Evolutionary conservation across 345 rosid genomes (phyloP).

Genomic region (Eucalyptus camaldulensis): DNA sequence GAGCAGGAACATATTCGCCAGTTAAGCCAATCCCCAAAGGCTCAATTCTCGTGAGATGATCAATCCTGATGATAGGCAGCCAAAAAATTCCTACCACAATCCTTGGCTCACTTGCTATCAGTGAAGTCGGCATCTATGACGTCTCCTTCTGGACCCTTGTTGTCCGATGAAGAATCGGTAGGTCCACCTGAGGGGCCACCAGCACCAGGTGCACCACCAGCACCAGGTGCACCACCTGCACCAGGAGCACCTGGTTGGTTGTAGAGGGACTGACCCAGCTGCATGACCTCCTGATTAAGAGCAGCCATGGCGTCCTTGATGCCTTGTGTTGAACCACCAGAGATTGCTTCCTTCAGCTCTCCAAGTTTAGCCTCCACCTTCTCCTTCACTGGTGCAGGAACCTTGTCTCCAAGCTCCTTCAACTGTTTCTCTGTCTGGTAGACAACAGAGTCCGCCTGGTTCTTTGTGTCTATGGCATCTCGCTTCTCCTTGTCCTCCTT

Average conservation of each 20-base stretch:
- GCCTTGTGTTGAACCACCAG: conserved; percentile 53
- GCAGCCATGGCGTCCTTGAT: conserved; percentile 85
- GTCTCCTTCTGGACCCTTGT: conserved; percentile 73
- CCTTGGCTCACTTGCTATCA: conserved; percentile 43
- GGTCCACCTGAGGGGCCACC: conserved; percentile 29
- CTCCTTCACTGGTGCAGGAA: conserved; percentile 79
- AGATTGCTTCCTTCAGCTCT: conserved; percentile 76
- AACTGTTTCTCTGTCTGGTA: conserved; percentile 97
- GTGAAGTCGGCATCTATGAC: conserved; percentile 91
- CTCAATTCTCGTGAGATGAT: neutral
- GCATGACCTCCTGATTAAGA: conserved; percentile 92
- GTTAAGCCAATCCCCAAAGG: neutral
- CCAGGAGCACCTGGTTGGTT: conserved; percentile 74
- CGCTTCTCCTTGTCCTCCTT: conserved; percentile 95
- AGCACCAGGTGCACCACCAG: conserved; percentile 50
- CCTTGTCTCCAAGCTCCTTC: conserved; percentile 85
- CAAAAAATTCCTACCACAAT: neutral
- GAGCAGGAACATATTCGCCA: neutral
- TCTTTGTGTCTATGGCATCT: conserved; percentile 94
- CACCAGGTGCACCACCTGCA: conserved; percentile 51
- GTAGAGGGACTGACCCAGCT: conserved; percentile 82
- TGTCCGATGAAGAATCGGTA: conserved; percentile 29
- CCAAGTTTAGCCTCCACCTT: conserved; percentile 80
- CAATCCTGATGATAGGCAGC: neutral
- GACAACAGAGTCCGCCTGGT: conserved; percentile 86